These are phyloP conservation scores for Cryptosporidium canis DNA, from an alignment of 169 alveolate genomes.

Conservation along the genomic window DNA sequence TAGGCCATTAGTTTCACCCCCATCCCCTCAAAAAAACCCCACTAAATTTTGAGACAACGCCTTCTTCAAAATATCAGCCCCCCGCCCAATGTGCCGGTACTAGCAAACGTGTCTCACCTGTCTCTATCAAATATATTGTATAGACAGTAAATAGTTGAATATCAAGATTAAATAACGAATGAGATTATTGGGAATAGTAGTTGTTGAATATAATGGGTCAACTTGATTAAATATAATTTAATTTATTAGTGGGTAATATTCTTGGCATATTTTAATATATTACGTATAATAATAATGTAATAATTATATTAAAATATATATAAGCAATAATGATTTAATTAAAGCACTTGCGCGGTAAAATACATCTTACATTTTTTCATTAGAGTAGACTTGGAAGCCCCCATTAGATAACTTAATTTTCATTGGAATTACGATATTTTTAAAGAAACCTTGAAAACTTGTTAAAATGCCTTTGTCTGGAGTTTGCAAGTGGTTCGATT, in stretches of 20 bases:
- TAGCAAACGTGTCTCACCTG: background rate
- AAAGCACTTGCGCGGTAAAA: background rate
- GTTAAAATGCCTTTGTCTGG: slow-evolving; percentile 75
- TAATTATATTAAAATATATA: background rate
- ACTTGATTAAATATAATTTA: background rate
- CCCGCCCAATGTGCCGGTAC: too few relatives aligned
- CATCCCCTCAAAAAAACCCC: too few relatives aligned
- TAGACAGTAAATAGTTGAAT: background rate
- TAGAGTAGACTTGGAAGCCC: background rate
- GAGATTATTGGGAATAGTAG: background rate
- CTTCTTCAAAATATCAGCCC: too few relatives aligned
- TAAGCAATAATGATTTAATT: too few relatives aligned
- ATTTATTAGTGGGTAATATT: background rate
- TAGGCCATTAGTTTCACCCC: too few relatives aligned
- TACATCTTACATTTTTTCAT: background rate
- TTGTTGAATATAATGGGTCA: background rate
- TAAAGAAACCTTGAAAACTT: background rate
- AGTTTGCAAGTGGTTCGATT: slow-evolving; percentile 85
- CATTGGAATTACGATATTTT: background rate
- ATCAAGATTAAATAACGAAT: background rate
- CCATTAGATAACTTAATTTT: background rate
- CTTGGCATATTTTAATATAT: background rate
- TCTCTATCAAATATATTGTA: background rate
- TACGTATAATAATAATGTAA: background rate
- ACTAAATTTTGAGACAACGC: too few relatives aligned